Evolutionary conservation across 306 rosid genomes (phyloP), one percentile per base, ranked within the genome.

Genomic region (Dryas octopetala): DNA sequence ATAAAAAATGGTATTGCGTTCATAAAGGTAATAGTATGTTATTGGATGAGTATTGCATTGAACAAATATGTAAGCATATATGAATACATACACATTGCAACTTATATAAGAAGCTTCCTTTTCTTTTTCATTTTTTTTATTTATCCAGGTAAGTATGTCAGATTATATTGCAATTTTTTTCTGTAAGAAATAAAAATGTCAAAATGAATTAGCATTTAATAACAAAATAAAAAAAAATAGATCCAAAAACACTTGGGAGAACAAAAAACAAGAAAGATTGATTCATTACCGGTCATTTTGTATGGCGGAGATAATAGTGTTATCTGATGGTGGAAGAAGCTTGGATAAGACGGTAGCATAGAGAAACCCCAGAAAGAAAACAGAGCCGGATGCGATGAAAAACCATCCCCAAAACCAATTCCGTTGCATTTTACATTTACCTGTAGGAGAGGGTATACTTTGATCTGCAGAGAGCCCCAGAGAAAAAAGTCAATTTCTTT

Each of bases 221-320:
- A 16, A 17, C 9, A 1, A 40, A 57, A 52, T 45, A 49, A 46
- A 17, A 17, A 53, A 26, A 57, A 3, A 26, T 3, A 9, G 11
- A 73, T 40, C 10, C 8, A 45, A 62, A 64, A 76, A 7, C 59
- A 32, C 2, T 40, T 49, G 40, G 51, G 15, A 14, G 46, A 66
- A 70, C 61, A 38, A n/a, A 74, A 74, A 47, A 19, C 8, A 19
- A 23, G 32, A 52, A 4, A 51, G 48, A 43, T 17, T 9, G 28
- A 45, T 15, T 8, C 1, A 1, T 76, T 79, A 91, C 97, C 98
- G 86, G 85, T 94, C 97, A 26, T 88, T 87, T 83, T 94, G 97
- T 48, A 93, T 43, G 65, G 90, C 80, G 55, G 91, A 85, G 53
- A 89, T 71, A 58, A 91, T 44, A 28, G 88, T 47, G 51, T 83